These are phyloP conservation scores for Calonectria ilicicola DNA, from an alignment of 2,329 filamentous ascomycete species.

Conservation along the genomic window DNA sequence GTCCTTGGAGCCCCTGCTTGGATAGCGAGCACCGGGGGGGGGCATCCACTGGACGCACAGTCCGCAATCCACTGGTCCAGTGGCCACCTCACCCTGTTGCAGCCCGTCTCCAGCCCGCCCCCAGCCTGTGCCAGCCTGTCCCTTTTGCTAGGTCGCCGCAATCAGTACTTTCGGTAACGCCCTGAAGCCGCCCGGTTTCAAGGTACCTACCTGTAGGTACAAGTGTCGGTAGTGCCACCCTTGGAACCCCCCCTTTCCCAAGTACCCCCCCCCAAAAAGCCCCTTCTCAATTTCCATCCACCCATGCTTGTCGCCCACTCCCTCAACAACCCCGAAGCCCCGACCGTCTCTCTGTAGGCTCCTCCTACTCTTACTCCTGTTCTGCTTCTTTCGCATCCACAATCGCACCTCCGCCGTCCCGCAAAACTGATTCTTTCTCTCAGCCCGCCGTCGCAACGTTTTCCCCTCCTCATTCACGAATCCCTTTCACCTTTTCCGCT, in stretches of 20 bases:
- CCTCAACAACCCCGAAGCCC: constrained; percentile 42
- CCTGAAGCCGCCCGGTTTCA: constrained; percentile 8
- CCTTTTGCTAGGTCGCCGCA: constrained; percentile 4
- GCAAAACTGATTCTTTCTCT: constrained; percentile 44
- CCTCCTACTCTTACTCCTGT: constrained; percentile 18
- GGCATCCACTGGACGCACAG: constrained; percentile 14
- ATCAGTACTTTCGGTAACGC: constrained; percentile 8
- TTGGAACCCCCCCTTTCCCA: constrained; percentile 10
- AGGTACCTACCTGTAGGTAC: constrained; percentile 19
- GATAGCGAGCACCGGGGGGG: not conserved
- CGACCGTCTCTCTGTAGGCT: constrained; percentile 27
- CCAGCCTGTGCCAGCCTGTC: constrained; percentile 8
- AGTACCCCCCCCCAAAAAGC: constrained; percentile 30
- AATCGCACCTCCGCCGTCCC: constrained; percentile 34
- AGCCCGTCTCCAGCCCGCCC: constrained; percentile 1
- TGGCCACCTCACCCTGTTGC: constrained; percentile 10
- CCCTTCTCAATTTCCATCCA: constrained; percentile 48
- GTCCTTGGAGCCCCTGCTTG: constrained; percentile 3
- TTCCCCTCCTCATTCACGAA: constrained; percentile 32
- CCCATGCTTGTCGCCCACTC: constrained; percentile 48
- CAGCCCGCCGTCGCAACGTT: constrained; percentile 35
- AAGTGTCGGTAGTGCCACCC: constrained; percentile 1
- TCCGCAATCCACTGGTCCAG: constrained; percentile 16
- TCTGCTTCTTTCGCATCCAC: constrained; percentile 33
- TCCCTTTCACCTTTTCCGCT: constrained; percentile 31